phyloP scores from a whole-genome alignment of 2,329 filamentous ascomycete genomes.

The Aspergillus novoparasiticus region DNA sequence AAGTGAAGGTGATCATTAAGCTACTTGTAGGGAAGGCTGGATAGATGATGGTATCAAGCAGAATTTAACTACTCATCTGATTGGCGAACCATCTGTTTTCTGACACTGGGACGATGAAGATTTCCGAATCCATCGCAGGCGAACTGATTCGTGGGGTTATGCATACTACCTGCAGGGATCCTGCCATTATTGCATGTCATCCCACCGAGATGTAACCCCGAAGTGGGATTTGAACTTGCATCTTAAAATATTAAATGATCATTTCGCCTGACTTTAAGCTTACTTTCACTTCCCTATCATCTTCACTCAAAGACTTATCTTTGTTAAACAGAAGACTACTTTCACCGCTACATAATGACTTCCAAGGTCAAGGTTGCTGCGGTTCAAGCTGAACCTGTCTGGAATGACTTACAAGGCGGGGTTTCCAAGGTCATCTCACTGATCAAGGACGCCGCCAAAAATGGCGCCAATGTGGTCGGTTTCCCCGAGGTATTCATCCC shows the following conservation, averaged over 20 bases:
- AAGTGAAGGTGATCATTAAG: neutral
- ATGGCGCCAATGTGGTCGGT: slow-evolving; percentile 55
- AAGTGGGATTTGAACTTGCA: neutral
- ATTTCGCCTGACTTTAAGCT: neutral
- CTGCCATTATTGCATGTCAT: neutral
- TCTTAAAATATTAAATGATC: neutral
- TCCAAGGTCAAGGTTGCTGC: slow-evolving; percentile 4
- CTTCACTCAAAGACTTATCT: neutral
- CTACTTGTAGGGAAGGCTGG: neutral
- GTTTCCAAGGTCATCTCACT: slow-evolving; percentile 58
- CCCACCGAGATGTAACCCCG: neutral
- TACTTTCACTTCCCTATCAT: neutral
- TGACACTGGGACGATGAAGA: neutral
- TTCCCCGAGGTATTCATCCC: slow-evolving; percentile 54
- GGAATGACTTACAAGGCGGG: slow-evolving; percentile 26
- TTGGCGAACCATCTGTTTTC: too few species aligned
- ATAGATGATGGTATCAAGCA: neutral
- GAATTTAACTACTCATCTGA: neutral
- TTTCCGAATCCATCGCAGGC: too few species aligned
- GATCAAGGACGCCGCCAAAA: slow-evolving; percentile 55
- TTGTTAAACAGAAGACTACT: neutral
- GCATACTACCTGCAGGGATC: neutral
- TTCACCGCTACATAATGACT: neutral
- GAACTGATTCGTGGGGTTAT: neutral
- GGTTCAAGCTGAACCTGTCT: slow-evolving; percentile 58